Evolutionary conservation across 352 stramenopile genomes (phyloP).

Genomic region (Globisporangium apiculatum): DNA sequence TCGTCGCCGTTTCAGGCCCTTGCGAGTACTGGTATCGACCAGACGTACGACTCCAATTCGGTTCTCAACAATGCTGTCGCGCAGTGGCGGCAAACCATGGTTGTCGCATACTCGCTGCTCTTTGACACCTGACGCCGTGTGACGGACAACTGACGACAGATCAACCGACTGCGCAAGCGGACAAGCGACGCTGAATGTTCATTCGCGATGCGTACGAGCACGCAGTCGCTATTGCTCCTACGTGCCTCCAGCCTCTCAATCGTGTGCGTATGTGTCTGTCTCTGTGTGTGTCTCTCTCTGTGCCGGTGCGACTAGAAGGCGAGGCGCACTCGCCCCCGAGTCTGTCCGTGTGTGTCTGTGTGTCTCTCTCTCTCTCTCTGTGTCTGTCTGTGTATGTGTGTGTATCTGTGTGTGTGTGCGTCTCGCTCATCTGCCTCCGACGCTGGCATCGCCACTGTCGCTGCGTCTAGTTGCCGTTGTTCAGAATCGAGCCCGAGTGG

Average conservation of each 20-base stretch:
- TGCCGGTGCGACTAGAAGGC: conserved; percentile 2
- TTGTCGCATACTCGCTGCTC: too few species aligned
- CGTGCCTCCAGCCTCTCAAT: too few species aligned
- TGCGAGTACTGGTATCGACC: not conserved
- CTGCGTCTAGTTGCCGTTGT: conserved; percentile 29
- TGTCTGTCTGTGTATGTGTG: conserved; percentile 2
- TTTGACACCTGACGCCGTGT: too few species aligned
- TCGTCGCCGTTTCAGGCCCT: not conserved
- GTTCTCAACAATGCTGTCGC: too few species aligned
- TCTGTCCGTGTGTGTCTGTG: conserved; percentile 20
- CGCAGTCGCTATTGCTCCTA: too few species aligned
- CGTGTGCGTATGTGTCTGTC: not conserved
- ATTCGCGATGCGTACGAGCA: too few species aligned
- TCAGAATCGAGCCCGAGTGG: conserved; percentile 33
- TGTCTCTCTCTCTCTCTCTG: conserved; percentile 13
- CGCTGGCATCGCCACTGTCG: not conserved
- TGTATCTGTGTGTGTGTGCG: conserved; percentile 10
- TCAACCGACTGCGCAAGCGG: too few species aligned
- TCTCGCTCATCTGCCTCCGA: not conserved
- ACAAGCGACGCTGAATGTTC: too few species aligned
- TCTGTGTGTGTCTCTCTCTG: conserved; percentile 5
- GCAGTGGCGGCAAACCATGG: too few species aligned
- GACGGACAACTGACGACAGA: too few species aligned
- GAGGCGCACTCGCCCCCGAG: conserved; percentile 2
- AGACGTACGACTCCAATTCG: not conserved